Conservation (phyloP, 306 rosid species). For the Sechiopsis laciniata region DNA sequence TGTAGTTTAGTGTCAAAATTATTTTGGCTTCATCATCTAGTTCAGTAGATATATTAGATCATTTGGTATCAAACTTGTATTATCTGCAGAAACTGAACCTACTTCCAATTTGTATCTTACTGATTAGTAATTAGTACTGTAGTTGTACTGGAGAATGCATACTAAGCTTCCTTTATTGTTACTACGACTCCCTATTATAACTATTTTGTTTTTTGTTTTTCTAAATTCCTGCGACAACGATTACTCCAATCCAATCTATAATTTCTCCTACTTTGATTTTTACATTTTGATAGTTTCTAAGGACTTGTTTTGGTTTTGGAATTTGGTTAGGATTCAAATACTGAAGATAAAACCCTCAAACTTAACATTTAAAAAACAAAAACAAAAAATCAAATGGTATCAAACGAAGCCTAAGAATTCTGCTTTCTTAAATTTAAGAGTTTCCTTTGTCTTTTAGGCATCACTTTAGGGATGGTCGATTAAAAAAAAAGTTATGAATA, state of each 20-base stretch:
- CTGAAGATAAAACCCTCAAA: too few species aligned
- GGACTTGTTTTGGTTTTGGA: too few species aligned
- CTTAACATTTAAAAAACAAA: too few species aligned
- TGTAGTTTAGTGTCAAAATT: background rate
- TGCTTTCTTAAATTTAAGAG: background rate
- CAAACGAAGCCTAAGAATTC: background rate
- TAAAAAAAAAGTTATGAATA: background rate
- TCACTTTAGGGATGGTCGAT: background rate
- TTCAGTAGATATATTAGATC: constrained; percentile 17
- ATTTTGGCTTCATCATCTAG: constrained; percentile 15
- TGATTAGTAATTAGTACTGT: background rate
- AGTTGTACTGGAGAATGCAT: background rate
- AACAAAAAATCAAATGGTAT: too few species aligned
- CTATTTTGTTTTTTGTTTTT: too few species aligned
- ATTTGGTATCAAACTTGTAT: constrained; percentile 18
- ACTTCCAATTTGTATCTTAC: constrained; percentile 16
- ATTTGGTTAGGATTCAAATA: too few species aligned
- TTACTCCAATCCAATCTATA: too few species aligned
- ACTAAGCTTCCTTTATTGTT: constrained; percentile 3
- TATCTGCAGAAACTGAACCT: constrained; percentile 17
- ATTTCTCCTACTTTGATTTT: too few species aligned
- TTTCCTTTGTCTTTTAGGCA: background rate
- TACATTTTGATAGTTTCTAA: too few species aligned
- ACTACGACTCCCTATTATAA: too few species aligned
- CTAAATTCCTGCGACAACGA: too few species aligned